Evolutionary conservation across 495 filamentous ascomycete species (phyloP).

Genomic region (Aspergillus bertholletiae): DNA sequence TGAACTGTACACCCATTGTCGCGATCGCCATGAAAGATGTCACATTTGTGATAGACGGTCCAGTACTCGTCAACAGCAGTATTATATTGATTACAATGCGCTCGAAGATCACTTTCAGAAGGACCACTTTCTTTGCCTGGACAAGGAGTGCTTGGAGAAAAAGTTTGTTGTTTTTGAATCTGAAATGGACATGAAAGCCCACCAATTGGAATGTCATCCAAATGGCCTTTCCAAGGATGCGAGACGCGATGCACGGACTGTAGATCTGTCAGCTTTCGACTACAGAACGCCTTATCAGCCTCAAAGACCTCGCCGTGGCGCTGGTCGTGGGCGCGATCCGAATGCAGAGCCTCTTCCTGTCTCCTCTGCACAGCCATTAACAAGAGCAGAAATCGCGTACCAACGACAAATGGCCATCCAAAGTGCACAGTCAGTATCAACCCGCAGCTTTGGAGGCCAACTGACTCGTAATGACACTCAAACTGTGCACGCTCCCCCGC

Average conservation of each 20-base stretch:
- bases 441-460: slow-evolving; percentile 78
- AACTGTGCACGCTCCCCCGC: slow-evolving; percentile 38
- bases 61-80: slow-evolving; percentile 70
- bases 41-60: slow-evolving; percentile 84
- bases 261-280: slow-evolving; percentile 85
- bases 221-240: slow-evolving; percentile 78
- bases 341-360: slow-evolving; percentile 75
- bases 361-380: slow-evolving; percentile 77
- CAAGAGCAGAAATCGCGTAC: slow-evolving; percentile 85
- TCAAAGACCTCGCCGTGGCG: slow-evolving; percentile 54
- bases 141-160: slow-evolving; percentile 88
- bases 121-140: slow-evolving; percentile 82
- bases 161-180: slow-evolving; percentile 98
- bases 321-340: slow-evolving; percentile 66
- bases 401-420: slow-evolving; percentile 91
- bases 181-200: slow-evolving; percentile 88
- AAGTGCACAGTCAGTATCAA: slow-evolving; percentile 72
- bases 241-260: slow-evolving; percentile 75
- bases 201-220: slow-evolving; percentile 74
- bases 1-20: slow-evolving; percentile 89
- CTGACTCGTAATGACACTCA: slow-evolving; percentile 56
- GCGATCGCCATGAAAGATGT: slow-evolving; percentile 89
- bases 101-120: slow-evolving; percentile 81
- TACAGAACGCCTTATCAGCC: slow-evolving; percentile 70
- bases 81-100: slow-evolving; percentile 82